Percentiles rank a stretch among this genome's conserved stretches.
phyloP scores from a whole-genome alignment of 75 land plant genomes.

The Selaginella moellendorffii region DNA sequence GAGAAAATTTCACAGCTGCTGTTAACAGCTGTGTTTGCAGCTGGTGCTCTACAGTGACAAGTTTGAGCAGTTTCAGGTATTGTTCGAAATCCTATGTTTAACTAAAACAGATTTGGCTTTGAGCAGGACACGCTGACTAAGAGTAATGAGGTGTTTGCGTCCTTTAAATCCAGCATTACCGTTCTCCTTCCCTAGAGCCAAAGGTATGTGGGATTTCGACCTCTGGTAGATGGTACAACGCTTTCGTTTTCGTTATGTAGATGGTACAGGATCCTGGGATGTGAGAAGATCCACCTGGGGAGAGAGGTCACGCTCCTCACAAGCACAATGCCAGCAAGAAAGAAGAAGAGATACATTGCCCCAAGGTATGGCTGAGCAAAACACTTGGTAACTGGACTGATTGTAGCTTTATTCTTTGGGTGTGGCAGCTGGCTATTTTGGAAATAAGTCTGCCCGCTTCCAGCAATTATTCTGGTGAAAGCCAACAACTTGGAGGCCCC shows the following conservation, averaged over 20 bases:
- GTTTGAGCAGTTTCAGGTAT: slow-evolving; percentile 92
- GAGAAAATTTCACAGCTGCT: slow-evolving; percentile 75
- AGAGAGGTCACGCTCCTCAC: background rate
- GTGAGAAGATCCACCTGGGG: background rate
- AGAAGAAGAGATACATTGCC: too few relatives aligned
- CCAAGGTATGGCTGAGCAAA: background rate
- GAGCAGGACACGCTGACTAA: slow-evolving; percentile 83
- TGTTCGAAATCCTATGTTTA: background rate
- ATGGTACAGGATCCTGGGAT: background rate
- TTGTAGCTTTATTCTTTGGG: background rate
- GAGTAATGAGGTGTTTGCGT: slow-evolving; percentile 92
- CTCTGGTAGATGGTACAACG: background rate
- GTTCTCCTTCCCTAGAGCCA: background rate
- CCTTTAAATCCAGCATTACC: slow-evolving; percentile 37
- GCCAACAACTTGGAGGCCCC: background rate
- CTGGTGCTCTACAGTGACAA: slow-evolving; percentile 84
- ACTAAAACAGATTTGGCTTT: background rate
- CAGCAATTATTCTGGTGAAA: background rate
- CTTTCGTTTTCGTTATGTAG: background rate
- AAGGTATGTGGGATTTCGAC: background rate
- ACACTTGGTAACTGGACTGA: background rate
- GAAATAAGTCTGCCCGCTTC: background rate
- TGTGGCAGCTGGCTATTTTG: slow-evolving; percentile 2
- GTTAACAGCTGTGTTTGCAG: slow-evolving; percentile 64
- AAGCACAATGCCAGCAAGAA: too few relatives aligned